These are phyloP conservation scores for Globisporangium sylvaticum DNA, from an alignment of 352 stramenopile species.

Conservation along the genomic window DNA sequence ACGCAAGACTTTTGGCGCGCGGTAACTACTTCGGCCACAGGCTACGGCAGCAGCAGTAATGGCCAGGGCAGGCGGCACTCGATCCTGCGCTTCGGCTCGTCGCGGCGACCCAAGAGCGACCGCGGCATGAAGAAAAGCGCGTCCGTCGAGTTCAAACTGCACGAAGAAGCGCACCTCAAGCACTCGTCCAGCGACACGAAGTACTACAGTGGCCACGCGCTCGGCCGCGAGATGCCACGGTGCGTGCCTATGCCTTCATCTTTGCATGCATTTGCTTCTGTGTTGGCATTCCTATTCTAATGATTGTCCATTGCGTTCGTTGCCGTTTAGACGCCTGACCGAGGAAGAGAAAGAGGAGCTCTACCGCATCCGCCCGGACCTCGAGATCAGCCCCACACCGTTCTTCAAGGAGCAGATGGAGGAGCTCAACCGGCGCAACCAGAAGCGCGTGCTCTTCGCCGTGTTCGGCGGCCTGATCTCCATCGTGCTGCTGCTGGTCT, in stretches of 20 bases:
- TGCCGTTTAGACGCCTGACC: slow-evolving; percentile 48
- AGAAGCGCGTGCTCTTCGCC: slow-evolving; percentile 63
- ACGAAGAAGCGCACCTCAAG: slow-evolving; percentile 35
- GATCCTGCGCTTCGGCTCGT: slow-evolving; percentile 61
- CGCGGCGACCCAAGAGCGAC: slow-evolving; percentile 21
- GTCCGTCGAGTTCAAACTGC: slow-evolving; percentile 68
- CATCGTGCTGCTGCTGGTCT: slow-evolving; percentile 62
- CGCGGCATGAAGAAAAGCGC: slow-evolving; percentile 49
- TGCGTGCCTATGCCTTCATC: slow-evolving; percentile 13
- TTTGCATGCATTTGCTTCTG: background rate
- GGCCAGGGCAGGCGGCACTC: slow-evolving; percentile 30
- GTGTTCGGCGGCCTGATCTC: slow-evolving; percentile 71
- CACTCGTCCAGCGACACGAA: slow-evolving; percentile 18
- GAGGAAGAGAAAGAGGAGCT: slow-evolving; percentile 79
- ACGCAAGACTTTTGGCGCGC: slow-evolving; percentile 3
- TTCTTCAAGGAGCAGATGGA: slow-evolving; percentile 61
- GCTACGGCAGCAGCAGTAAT: slow-evolving; percentile 19
- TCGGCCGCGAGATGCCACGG: slow-evolving; percentile 40
- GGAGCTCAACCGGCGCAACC: slow-evolving; percentile 51
- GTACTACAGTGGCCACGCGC: slow-evolving; percentile 35
- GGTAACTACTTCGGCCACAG: background rate
- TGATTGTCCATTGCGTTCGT: background rate
- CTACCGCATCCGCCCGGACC: slow-evolving; percentile 75
- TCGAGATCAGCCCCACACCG: slow-evolving; percentile 61
- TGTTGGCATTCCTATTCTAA: background rate